These are phyloP conservation scores for Cladosporium sp. DNA, from an alignment of 2,329 filamentous ascomycete species.

Conservation along the genomic window DNA sequence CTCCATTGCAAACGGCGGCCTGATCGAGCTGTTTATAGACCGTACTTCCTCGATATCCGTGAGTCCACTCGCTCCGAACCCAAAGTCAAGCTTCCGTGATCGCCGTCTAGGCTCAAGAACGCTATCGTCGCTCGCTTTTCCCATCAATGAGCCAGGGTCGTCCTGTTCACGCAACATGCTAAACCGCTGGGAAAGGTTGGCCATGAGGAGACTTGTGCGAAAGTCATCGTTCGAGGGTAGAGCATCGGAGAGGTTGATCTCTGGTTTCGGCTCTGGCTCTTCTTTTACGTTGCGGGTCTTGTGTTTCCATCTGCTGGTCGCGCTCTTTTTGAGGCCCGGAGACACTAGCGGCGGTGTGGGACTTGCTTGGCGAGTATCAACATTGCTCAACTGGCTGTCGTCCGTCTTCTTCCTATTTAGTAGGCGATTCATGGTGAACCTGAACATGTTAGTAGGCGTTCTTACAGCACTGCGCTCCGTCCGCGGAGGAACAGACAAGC, in stretches of 20 bases:
- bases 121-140: conserved; percentile 93
- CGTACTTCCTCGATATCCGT: conserved; percentile 88
- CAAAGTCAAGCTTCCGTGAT: conserved; percentile 72
- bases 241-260: conserved; percentile 68
- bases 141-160: conserved; percentile 80
- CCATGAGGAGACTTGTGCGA: conserved; percentile 92
- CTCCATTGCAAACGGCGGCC: conserved; percentile 56
- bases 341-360: conserved; percentile 16
- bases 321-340: conserved; percentile 28
- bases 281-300: conserved; percentile 44
- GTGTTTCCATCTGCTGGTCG: conserved; percentile 39
- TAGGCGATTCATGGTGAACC: conserved; percentile 13
- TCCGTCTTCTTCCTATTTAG: conserved; percentile 15
- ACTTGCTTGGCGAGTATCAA: not conserved
- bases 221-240: conserved; percentile 86
- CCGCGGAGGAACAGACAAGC: not conserved
- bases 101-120: conserved; percentile 78
- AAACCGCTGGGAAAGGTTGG: conserved; percentile 87
- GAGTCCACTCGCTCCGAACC: conserved; percentile 53
- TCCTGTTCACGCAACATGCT: conserved; percentile 96
- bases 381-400: not conserved
- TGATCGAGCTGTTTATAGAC: conserved; percentile 63
- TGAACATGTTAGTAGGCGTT: conserved; percentile 8
- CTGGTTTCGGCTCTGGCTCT: conserved; percentile 52
- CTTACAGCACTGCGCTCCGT: not conserved